Base-by-base conservation (phyloP, 257 asterid genomes). In the Nicotiana obtusifolia region DNA sequence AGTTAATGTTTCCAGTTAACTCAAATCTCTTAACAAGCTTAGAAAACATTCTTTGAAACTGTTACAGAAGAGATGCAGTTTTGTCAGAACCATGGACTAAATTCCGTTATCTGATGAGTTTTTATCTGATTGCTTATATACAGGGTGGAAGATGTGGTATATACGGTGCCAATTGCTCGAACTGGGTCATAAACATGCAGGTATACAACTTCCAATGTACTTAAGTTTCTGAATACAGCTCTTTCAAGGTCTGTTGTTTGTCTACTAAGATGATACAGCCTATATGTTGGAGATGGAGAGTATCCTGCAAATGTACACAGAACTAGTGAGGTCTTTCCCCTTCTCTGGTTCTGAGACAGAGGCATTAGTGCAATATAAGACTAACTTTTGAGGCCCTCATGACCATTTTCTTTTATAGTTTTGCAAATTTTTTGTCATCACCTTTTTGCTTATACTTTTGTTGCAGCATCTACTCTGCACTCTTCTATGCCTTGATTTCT, bases 161-260 rank as follows among this genome's bases (percentile, higher is more conserved):
- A 75, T 90, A 86, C 37, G 95, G 96, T 30, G 97, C 97, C 82
- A 94, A 94, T 77, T 92, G 97, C 89, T 80, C 91, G 13, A 88
- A 87, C 19, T 94, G 98, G 98, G 96, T 91, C 56, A 81, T 92
- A 47, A 90, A 93, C 77, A 94, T 94, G 97, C 93, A 93, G 94
- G 97, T 92, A 81, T 73, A 62, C 61, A 52, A 22, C 16, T 47
- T 49, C 61, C 22, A 22, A 24, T 47, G 24, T 7, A 24, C 22
- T 73, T 65, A 3, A 65, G 73, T 30, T 65, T 30, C 71, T 64
- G 71, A 64, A 64, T 7, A 62, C 19, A 14, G 7, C 4, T 16
- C 7, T 61, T 61, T 61, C 66, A 61, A 22, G 35, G 17, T 24
- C 68, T 24, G 19, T 26, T 62, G 15, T 24, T 62, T 24, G 69